Evolutionary conservation across 345 rosid genomes (phyloP), one percentile per base, ranked within the genome.

Genomic region (Gossypium rotundifolium): DNA sequence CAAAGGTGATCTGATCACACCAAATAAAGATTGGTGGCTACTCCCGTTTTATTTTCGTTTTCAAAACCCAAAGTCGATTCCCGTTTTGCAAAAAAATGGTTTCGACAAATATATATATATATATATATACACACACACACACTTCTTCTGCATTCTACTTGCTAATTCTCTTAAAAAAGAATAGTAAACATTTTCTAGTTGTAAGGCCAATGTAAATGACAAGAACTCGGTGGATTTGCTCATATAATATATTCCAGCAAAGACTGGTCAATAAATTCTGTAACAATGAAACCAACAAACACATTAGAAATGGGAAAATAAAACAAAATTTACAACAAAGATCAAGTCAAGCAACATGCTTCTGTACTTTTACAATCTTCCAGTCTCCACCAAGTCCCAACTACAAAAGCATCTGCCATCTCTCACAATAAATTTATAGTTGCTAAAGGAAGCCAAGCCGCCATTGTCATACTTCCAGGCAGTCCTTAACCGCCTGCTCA

Each of bases 401-500:
- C 38, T 53, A 44, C 18, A 11, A 53, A 72, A 68, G 49, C 22
- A 73, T 38, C 70, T 25, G 16, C 71, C 51, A 76, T 63, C 78
- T 64, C 79, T 66, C 66, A 61, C 61, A 79, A 63, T 46, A 67
- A 65, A 49, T 54, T 20, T 62, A 53, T 13, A 23, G 76, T 42
- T 46, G 44, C 70, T 22, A 45, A 55, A 53, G 20, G 53, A 57
- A 70, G 45, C 63, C 29, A 57, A 70, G 45, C 63, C 29, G 9
- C 25, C 78, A 60, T 38, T 74, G 70, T 84, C 84, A 89, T 48
- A 55, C 83, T 84, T 85, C 87, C 11, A 89, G 91, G 77, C 91
- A 87, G 71, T 85, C 87, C 84, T 81, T 81, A 61, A 89, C 79
- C 22, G 87, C 81, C 80, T 81, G 82, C 85, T 89, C 91, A 69